Evolutionary conservation across 176 grass and related monocot species (phyloP), one percentile per base, ranked within the genome.

Genomic region (Hyparrhenia diplandra): DNA sequence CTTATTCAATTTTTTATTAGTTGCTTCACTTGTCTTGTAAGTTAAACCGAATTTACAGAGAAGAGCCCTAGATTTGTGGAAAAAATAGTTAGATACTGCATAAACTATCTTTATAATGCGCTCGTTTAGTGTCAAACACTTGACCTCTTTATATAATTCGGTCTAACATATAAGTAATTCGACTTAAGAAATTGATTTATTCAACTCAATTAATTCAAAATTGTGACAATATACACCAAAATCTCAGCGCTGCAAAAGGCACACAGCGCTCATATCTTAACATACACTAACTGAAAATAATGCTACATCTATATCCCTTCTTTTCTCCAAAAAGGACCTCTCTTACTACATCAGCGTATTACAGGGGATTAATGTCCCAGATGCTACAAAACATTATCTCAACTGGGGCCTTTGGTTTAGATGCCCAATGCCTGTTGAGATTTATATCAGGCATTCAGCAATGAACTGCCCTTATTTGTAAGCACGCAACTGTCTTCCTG

Each of bases 401-500:
- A 46, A 54, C n/a, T n/a, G 43, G 11, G 45, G 74, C 35, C 13
- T 73, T 68, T 63, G 25, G 30, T 80, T 67, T 34, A 25, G 74
- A 59, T 34, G 45, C 58, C 74, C 74, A 27, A 5, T 24, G n/a
- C 21, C 14, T 80, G 31, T 63, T 62, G 30, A 72, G 42, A 74
- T 80, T 34, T 79, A 84, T 52, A 76, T 75, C 58, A 75, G 64
- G 32, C 30, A 87, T 70, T 78, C 69, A 64, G 13, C 46, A 36
- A 62, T 63, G 32, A 74, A 54, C 36, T 76, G 69, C 30, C 28
- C 47, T 76, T 80, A 90, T 79, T 85, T 60, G 67, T 83, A 40
- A 84, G 62, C 45, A 82, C 31, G 16, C 47, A 87, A 73, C 36
- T 31, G 76, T 70, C 83, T 80, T 77, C 76, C 71, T 76, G 60